A percentile compares a stretch with the other conserved stretches of the same genome.
phyloP scores from a whole-genome alignment of 2,329 filamentous ascomycete species.

The Ceratocystiopsis brevicomis region DNA sequence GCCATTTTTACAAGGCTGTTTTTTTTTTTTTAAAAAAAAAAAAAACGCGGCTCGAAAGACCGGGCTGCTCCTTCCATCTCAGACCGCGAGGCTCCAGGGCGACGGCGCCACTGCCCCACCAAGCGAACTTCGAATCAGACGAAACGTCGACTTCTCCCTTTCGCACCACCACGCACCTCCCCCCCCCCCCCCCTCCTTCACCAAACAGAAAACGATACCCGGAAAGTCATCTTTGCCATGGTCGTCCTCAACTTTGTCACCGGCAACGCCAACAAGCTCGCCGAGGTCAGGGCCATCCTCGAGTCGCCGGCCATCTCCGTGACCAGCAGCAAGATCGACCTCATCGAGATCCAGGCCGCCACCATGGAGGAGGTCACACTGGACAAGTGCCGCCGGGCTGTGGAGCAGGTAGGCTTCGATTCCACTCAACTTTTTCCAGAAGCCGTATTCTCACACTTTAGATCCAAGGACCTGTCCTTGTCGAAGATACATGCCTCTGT shows the following conservation, averaged over 20 bases:
- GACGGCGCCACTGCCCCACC: too few species aligned
- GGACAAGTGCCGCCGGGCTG: constrained; percentile 73
- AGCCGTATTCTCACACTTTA: constrained; percentile 21
- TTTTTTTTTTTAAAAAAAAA: too few species aligned
- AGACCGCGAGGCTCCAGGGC: too few species aligned
- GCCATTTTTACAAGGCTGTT: too few species aligned
- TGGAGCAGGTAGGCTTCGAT: constrained; percentile 41
- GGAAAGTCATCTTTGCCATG: not conserved
- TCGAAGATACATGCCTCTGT: constrained; percentile 89
- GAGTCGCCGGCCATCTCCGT: constrained; percentile 45
- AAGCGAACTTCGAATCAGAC: too few species aligned
- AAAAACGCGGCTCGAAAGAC: too few species aligned
- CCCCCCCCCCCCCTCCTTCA: too few species aligned
- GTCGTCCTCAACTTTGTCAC: constrained; percentile 73
- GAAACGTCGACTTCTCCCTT: too few species aligned
- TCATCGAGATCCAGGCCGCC: constrained; percentile 83
- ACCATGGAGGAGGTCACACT: constrained; percentile 76
- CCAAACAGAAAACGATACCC: too few species aligned
- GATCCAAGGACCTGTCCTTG: constrained; percentile 73
- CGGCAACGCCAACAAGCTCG: constrained; percentile 84
- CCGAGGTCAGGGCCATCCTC: constrained; percentile 76
- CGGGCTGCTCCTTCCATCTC: too few species aligned
- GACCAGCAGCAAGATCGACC: constrained; percentile 54
- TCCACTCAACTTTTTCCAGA: not conserved
- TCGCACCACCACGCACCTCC: too few species aligned